Conservation (phyloP, 495 filamentous ascomycete genomes). For the Hypoxylon subgilvum region DNA sequence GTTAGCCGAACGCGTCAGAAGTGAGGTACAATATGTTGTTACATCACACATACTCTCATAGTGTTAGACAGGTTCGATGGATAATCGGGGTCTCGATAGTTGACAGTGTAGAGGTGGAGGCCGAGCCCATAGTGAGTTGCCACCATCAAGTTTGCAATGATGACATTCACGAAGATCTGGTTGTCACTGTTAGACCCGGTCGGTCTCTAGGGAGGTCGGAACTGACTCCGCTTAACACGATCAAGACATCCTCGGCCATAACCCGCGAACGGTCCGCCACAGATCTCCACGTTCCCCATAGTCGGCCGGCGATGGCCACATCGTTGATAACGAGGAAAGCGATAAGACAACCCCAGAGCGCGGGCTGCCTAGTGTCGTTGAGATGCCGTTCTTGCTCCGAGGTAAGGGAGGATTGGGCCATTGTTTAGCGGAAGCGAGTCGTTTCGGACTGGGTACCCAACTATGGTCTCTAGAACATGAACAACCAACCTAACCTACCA, state of each 20-base stretch:
- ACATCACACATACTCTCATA: slow-evolving; percentile 26
- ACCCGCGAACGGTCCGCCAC: slow-evolving; percentile 20
- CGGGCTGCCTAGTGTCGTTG: slow-evolving; percentile 25
- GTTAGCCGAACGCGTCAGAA: slow-evolving; percentile 1
- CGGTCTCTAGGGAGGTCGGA: background rate
- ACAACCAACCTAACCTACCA: background rate
- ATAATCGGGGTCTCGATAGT: slow-evolving; percentile 31
- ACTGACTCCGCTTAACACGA: slow-evolving; percentile 35
- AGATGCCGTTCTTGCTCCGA: slow-evolving; percentile 22
- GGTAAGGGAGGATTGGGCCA: slow-evolving; percentile 12
- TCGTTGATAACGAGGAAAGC: slow-evolving; percentile 34
- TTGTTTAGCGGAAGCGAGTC: background rate
- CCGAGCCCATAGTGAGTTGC: slow-evolving; percentile 43
- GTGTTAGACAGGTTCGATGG: slow-evolving; percentile 35
- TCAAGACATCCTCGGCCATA: slow-evolving; percentile 29
- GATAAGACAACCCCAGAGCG: slow-evolving; percentile 30
- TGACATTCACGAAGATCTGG: slow-evolving; percentile 34
- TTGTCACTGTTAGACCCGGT: background rate
- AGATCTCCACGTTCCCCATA: slow-evolving; percentile 39
- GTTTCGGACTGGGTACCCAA: slow-evolving; percentile 6
- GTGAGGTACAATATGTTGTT: background rate
- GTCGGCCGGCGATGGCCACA: slow-evolving; percentile 26
- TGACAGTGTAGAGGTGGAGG: slow-evolving; percentile 38
- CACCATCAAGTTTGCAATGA: slow-evolving; percentile 37
- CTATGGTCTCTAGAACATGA: no score